Base-by-base conservation (phyloP, 495 filamentous ascomycete genomes). In the Lineolata rhizophorae region DNA sequence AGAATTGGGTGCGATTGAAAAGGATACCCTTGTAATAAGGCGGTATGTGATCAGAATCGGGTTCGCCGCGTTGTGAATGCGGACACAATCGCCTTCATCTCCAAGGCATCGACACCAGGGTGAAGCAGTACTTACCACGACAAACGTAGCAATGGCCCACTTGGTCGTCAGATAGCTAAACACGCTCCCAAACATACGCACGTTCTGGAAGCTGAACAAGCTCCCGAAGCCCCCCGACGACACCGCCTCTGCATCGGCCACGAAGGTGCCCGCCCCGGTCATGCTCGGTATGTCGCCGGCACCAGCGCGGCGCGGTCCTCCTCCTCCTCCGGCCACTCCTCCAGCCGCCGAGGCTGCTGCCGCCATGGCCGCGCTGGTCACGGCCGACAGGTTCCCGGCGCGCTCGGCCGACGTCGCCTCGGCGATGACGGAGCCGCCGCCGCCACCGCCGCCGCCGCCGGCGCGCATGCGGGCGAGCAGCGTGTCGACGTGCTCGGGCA, bases 131-230 rank as follows among this genome's bases (percentile, higher is more conserved):
- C 54, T 48, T 43, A 75, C 72, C 51, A 82, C 75, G 25, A 72
- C 62, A 34, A 97, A 67, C 48, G 82, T 93, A 31, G 67, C 64
- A 30, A 97, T 53, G 3, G 87, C 84, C 90, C 90, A 97, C 38
- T 78, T 79, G 49, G 83, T 90, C 0, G 83, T 92, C 25, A 85
- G 57, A 48, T 94, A 97, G 27, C 70, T 73, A 47, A 95, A 90
- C 19, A 97, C 65, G 21, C 81, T 81, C 5, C 80, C 76, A n/a
- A 94, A 52, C 11, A 74, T 72, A 34, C 61, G 46, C 26, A 66
- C 35, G 27, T 55, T 51, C 30, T 53, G 41, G 20, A 55, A 48
- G 29, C 39, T 39, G 19, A 44, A 35, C 16, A 46, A 34, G 10
- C 16, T 20, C 2, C 12, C 13, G 2, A 28, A 20, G 10, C 42